phyloP scores from a whole-genome alignment of 192 early-diverging fungal species.

The Linnemannia hyalina region DNA sequence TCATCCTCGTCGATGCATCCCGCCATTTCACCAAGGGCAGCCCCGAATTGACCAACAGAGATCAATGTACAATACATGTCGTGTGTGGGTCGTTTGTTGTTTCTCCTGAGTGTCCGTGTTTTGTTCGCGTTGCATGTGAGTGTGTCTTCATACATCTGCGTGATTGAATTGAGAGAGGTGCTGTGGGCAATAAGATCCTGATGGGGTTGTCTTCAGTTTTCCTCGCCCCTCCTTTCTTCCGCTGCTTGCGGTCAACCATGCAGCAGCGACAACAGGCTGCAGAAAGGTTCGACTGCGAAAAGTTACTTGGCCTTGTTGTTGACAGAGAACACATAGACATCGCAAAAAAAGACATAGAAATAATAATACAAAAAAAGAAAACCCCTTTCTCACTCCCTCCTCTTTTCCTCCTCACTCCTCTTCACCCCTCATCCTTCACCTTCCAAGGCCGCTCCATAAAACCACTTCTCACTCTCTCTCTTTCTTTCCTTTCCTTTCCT shows the following conservation, averaged over 20 bases:
- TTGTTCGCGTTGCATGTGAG: background rate
- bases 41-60: background rate
- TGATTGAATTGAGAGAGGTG: background rate
- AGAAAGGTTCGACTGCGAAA: background rate
- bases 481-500: background rate
- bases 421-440: background rate
- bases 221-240: too few species aligned
- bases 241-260: too few species aligned
- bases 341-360: background rate
- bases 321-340: background rate
- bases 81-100: background rate
- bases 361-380: background rate
- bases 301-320: background rate
- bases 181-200: too few species aligned
- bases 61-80: background rate
- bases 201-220: too few species aligned
- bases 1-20: background rate
- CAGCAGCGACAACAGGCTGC: too few species aligned
- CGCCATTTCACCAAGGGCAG: background rate
- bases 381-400: background rate
- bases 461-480: background rate
- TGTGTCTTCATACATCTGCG: background rate
- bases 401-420: background rate
- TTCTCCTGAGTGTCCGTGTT: background rate
- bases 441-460: conserved; percentile 1